Base-by-base conservation (phyloP, 1,139 yeast species). In the Wickerhamomyces sp. region DNA sequence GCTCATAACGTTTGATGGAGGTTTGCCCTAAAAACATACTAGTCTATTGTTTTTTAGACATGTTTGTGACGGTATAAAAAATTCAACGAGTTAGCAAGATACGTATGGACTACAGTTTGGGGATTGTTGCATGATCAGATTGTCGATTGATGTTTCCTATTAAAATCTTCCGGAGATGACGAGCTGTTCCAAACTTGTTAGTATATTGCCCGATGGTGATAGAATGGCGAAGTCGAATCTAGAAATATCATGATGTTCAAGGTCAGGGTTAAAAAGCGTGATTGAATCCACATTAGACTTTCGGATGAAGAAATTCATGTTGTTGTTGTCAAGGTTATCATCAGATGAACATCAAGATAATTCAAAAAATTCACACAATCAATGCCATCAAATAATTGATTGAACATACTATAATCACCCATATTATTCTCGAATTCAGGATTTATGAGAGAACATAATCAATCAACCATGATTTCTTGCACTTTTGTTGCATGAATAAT, bases 241-340 rank as follows among this genome's bases (percentile, higher is more conserved):
- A 26, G 32, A 14, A n/a, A 27, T 14, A 18, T 23, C 11, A 13
- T 34, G 15, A 29, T 18, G 34, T 36, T 27, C 23, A 35, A 50
- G 55, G 43, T 61, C 65, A 61, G 65, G 64, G 65, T 61, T 61
- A 61, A 61, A 61, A 61, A 61, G 65, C 65, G 55, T 18, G 62
- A 60, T 59, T 57, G 52, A 54, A 45, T 68, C 72, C 70, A 63
- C 71, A 59, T 61, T 50, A 55, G 52, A 52, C 58, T 49, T 61
- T 68, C 70, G 68, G 72, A 62, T 67, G 72, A 68, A 68, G 72
- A 68, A 68, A 68, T 68, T 67, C 72, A 66, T 57, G 69, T 67
- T 67, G 71, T 67, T 68, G 71, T 67, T 67, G 67, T 65, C 62
- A 58, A 47, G 61, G 55, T 59, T 65, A 57, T 68, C 71, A 68